Evolutionary conservation across 106 monocot genomes (phyloP).

Genomic region (Alisma plantagoaquatica): DNA sequence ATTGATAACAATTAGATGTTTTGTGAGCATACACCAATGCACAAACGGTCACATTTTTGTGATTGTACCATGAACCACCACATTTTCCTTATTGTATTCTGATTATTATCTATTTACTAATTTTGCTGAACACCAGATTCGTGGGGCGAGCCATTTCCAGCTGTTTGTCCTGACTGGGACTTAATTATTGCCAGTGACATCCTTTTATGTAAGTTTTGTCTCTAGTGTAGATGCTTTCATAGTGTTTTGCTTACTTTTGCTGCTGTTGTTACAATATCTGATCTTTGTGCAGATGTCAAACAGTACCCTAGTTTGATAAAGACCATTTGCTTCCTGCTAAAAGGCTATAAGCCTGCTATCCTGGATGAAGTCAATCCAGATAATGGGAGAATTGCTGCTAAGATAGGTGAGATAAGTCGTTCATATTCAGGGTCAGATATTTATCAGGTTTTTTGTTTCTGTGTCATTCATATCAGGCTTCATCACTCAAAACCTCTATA

Average conservation of each 20-base stretch:
- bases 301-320: conserved; percentile 76
- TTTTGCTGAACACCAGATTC: conserved; percentile 44
- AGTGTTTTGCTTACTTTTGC: background rate
- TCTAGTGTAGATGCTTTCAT: background rate
- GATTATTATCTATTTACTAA: background rate
- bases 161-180: conserved; percentile 60
- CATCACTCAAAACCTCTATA: too few species aligned
- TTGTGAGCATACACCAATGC: too few species aligned
- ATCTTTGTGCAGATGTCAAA: conserved; percentile 62
- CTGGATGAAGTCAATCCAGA: background rate
- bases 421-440: too few species aligned
- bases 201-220: conserved; percentile 52
- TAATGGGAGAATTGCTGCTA: too few species aligned
- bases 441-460: too few species aligned
- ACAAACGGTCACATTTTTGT: too few species aligned
- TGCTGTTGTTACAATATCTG: conserved; percentile 1
- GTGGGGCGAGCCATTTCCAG: conserved; percentile 86
- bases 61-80: too few species aligned
- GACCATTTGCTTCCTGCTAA: conserved; percentile 73
- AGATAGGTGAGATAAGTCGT: too few species aligned
- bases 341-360: conserved; percentile 25
- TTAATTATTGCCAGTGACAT: conserved; percentile 90
- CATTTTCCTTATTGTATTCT: too few species aligned
- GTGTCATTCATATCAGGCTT: too few species aligned
- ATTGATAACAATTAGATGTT: too few species aligned